Percentiles rank a stretch among this genome's conserved stretches.
These are phyloP conservation scores for Thermomucor indicae-seudaticae DNA, from an alignment of 371 early-diverging fungal genomes.

Conservation along the genomic window DNA sequence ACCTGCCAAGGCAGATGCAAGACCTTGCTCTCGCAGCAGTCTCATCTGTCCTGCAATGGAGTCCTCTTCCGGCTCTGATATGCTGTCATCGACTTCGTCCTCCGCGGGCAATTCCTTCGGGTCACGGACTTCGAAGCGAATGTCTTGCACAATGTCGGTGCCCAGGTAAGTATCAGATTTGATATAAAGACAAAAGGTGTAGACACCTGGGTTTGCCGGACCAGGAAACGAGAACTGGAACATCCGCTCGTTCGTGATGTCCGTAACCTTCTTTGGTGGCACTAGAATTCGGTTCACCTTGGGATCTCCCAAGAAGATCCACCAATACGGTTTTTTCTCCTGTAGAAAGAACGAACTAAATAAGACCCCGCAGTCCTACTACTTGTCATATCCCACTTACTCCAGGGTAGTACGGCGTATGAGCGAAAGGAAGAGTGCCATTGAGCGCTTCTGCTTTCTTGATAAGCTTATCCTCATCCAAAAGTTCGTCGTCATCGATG, in stretches of 20 bases:
- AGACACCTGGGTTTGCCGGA: conserved; percentile 82
- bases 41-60: conserved; percentile 93
- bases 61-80: conserved; percentile 95
- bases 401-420: conserved; percentile 67
- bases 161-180: conserved; percentile 89
- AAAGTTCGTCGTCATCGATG: conserved; percentile 34
- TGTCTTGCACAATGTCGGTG: conserved; percentile 71
- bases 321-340: conserved; percentile 88
- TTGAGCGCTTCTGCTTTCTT: conserved; percentile 42
- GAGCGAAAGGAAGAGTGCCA: conserved; percentile 39
- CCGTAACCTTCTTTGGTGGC: conserved; percentile 74
- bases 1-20: conserved; percentile 57
- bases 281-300: conserved; percentile 80
- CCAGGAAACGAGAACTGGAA: conserved; percentile 91
- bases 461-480: conserved; percentile 24
- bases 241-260: conserved; percentile 65
- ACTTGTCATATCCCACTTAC: conserved; percentile 11
- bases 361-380: not conserved
- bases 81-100: conserved; percentile 83
- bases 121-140: conserved; percentile 71
- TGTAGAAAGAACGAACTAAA: conserved; percentile 1
- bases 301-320: conserved; percentile 87
- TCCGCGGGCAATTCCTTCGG: conserved; percentile 66
- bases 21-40: conserved; percentile 73
- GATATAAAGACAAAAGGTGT: conserved; percentile 78